Evolutionary conservation across 2,329 filamentous ascomycete genomes (phyloP), one percentile per base, ranked within the genome.

Genomic region (Pseudonectria buxi): DNA sequence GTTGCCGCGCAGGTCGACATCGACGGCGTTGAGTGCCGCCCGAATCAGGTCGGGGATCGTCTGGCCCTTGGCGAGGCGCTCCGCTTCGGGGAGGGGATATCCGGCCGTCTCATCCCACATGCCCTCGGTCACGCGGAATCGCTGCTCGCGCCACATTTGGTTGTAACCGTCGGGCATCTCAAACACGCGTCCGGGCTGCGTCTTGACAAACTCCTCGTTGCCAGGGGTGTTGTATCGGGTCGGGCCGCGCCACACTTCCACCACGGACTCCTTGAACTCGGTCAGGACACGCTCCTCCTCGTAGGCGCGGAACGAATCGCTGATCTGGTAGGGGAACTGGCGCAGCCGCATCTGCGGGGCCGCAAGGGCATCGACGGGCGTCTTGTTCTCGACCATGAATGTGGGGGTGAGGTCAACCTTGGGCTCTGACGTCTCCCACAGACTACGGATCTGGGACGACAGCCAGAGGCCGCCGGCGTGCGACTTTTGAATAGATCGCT

Each of bases 141-240:
- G 81, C 60, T 95, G 89, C 37, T 82, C 75, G 43, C 86, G 83
- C 70, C 95, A 98, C 64, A 95, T 83, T 60, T 94, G 86, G 68
- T 96, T 98, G 67, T 83, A 89, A 33, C 92, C 92, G 57, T 96
- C 87, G 9, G 92, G 92, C 76, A 98, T 92, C 68, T 98, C 92
- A 54, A 95, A 98, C 10, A 92, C 84, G 34, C 87, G 82, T 27
- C 86, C 86, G 1, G 87, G 86, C 45, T 81, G 78, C 29, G 66
- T 72, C 57, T 76, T 81, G 39, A 81, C 81, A 31, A 78, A 71
- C 28, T 95, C 89, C 56, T 92, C 79, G 57, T 90, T 94, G 26
- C 81, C 78, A 14, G 65, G 74, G 47, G 61, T 64, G 28, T 62
- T 60, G 51, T 87, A 78, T 42, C 79, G 74, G 40, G 81, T 81